Evolutionary conservation across 1,139 yeast genomes (phyloP), one percentile per base, ranked within the genome.

Genomic region (Yamadazyma spencermartinsiae): DNA sequence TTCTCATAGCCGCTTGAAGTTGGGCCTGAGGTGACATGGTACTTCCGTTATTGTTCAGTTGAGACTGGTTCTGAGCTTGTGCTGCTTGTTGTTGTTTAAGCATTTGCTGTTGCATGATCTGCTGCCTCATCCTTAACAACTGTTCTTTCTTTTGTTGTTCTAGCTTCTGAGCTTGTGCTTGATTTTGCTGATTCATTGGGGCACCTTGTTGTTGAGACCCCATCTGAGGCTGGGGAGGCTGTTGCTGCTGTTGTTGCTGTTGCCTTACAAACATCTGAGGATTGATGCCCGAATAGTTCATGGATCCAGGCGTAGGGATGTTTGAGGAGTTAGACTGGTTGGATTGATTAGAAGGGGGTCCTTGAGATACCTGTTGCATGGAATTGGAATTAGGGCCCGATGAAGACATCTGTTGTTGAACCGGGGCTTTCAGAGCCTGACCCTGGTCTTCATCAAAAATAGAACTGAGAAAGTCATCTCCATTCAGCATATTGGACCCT

Each of bases 101-200:
- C 65, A 61, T 60, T 39, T 63, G 68, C 48, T 64, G 70, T 35
- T 65, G 72, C 63, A 62, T 59, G n/a, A 64, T 60, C 48, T 65
- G 72, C 43, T 64, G 71, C 38, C 71, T 57, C 71, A 65, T 65
- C 33, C 63, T 53, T 41, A 55, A 40, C 19, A 65, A 51, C 39
- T 61, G 65, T 23, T 63, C 68, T 31, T 58, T 54, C 28, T 45
- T 38, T 12, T 35, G 34, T 56, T 54, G 65, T 50, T 55, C 63
- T 55, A 5, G 33, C 20, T 8, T 4, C 16, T 30, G 25, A 11
- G 14, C 25, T 19, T 30, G 33, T 6, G 14, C 12, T 21, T 15
- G 28, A 21, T 8, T 5, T 20, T 20, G 26, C 12, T 38, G 23
- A 28, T 29, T 41, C 37, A 39, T 51, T 34, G 15, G 35, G 7